A percentile compares a stretch with the other conserved stretches of the same genome.
phyloP scores from a whole-genome alignment of 805 yeast species.

The Ogataea chonburiensis region DNA sequence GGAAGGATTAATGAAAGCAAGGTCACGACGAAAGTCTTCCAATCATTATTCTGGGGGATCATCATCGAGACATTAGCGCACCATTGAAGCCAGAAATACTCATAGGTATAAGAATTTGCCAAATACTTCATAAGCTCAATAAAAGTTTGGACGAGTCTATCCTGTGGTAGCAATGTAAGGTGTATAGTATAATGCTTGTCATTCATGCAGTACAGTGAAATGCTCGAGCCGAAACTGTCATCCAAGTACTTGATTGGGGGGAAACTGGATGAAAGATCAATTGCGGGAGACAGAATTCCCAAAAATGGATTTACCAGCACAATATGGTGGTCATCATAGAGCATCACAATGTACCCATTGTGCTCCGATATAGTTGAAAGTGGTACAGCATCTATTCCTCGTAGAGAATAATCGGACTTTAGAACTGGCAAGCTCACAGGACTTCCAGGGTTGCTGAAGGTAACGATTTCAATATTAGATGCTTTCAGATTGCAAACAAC shows the following conservation, averaged over 20 bases:
- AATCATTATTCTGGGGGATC: slow-evolving; percentile 46
- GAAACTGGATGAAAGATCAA: slow-evolving; percentile 26
- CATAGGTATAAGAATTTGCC: slow-evolving; percentile 56
- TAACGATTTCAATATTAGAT: slow-evolving; percentile 47
- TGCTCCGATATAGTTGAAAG: slow-evolving; percentile 33
- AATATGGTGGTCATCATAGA: slow-evolving; percentile 38
- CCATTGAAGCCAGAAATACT: slow-evolving; percentile 64
- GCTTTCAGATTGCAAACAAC: slow-evolving; percentile 48
- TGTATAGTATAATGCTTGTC: slow-evolving; percentile 31
- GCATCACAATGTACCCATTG: slow-evolving; percentile 46
- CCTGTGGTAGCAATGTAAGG: slow-evolving; percentile 45
- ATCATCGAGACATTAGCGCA: slow-evolving; percentile 46
- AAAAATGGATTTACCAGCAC: slow-evolving; percentile 57
- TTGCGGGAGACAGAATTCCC: slow-evolving; percentile 41
- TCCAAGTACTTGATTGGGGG: slow-evolving; percentile 25
- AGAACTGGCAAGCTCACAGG: slow-evolving; percentile 27
- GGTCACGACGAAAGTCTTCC: slow-evolving; percentile 58
- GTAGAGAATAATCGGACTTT: slow-evolving; percentile 23
- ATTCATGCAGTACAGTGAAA: slow-evolving; percentile 25
- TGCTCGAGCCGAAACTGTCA: slow-evolving; percentile 24
- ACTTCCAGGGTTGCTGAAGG: slow-evolving; percentile 41
- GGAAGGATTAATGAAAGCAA: slow-evolving; percentile 52
- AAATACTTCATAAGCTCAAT: slow-evolving; percentile 51
- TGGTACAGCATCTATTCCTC: slow-evolving; percentile 40
- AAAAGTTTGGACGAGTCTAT: slow-evolving; percentile 42